Conservation (phyloP, 2,329 filamentous ascomycete genomes). For the Colletotrichum noveboracense region DNA sequence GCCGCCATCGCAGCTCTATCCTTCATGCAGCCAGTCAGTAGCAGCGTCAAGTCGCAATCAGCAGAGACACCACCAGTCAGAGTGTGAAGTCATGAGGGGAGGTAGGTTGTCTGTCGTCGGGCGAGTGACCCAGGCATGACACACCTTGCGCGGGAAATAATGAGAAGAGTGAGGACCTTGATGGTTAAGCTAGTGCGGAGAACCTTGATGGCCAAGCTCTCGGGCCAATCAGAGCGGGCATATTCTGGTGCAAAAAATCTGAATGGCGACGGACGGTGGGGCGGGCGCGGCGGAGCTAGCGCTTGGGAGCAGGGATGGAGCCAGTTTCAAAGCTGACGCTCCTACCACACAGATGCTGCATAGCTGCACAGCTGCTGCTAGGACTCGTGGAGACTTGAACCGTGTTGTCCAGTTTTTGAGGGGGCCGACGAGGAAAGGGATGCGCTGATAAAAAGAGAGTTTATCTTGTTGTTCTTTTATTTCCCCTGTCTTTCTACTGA, state of each 20-base stretch:
- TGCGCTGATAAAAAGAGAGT: background rate
- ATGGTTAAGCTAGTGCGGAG: constrained; percentile 18
- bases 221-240: background rate
- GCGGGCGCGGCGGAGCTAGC: background rate
- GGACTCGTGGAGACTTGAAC: background rate
- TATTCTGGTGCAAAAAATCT: background rate
- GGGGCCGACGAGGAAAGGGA: background rate
- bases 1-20: background rate
- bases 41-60: background rate
- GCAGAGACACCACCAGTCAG: background rate
- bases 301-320: background rate
- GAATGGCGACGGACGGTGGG: background rate
- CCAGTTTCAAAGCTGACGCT: background rate
- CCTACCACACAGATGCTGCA: background rate
- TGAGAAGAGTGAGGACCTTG: constrained; percentile 9
- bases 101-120: background rate
- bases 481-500: background rate
- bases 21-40: background rate
- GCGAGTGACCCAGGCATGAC: background rate
- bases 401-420: background rate
- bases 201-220: constrained; percentile 8
- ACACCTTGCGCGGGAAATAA: background rate
- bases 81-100: background rate
- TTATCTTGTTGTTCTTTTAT: background rate
- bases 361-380: background rate